Evolutionary conservation across 805 yeast genomes (phyloP).

Genomic region (Candida corydali): DNA sequence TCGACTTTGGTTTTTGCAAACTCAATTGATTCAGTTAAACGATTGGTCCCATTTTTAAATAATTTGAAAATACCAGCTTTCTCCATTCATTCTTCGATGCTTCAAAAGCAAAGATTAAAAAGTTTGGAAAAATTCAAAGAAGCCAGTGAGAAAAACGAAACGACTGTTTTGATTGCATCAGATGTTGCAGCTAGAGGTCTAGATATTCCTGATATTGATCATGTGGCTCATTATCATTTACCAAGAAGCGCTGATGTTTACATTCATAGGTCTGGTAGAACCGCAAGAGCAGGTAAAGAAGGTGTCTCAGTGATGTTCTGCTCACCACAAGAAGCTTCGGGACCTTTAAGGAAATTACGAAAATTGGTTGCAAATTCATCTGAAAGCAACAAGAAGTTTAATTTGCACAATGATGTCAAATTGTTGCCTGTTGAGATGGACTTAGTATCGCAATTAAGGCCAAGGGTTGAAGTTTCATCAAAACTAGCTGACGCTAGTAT

Average conservation of each 20-base stretch:
- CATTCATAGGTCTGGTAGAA: constrained; percentile 95
- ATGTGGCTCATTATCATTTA: constrained; percentile 92
- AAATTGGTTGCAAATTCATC: constrained; percentile 42
- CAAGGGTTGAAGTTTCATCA: constrained; percentile 64
- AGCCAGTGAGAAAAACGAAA: constrained; percentile 42
- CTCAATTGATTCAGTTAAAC: constrained; percentile 90
- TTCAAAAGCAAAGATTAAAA: constrained; percentile 86
- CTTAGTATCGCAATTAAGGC: constrained; percentile 64
- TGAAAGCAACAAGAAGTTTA: constrained; percentile 20
- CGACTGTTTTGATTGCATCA: constrained; percentile 80
- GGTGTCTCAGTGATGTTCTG: constrained; percentile 95
- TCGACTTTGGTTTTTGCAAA: constrained; percentile 88
- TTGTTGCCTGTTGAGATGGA: constrained; percentile 74
- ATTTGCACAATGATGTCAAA: constrained; percentile 50
- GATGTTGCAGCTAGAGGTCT: constrained; percentile 99
- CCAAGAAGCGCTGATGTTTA: constrained; percentile 94
- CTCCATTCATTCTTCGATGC: constrained; percentile 89
- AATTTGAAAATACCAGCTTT: constrained; percentile 66
- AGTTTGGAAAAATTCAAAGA: constrained; percentile 76
- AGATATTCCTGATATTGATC: constrained; percentile 86
- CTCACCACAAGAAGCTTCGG: constrained; percentile 90
- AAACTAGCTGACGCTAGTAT: constrained; percentile 71
- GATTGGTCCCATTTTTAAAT: constrained; percentile 71
- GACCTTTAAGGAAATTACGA: constrained; percentile 76
- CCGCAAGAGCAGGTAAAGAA: constrained; percentile 92